These are phyloP conservation scores for Prunus yedoensis DNA, from an alignment of 331 rosid species.

Conservation along the genomic window DNA sequence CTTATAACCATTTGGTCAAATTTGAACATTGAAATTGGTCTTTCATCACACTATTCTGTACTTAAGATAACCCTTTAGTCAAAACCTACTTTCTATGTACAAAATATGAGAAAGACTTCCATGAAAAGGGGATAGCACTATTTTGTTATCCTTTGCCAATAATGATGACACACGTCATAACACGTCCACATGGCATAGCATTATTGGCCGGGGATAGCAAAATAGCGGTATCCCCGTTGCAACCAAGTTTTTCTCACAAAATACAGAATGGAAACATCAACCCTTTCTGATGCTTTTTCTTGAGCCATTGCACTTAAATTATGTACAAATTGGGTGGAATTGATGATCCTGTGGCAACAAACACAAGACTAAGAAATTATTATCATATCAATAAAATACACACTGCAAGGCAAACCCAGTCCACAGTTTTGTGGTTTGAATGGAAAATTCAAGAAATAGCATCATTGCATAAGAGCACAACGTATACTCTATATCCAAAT, in stretches of 20 bases:
- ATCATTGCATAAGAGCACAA: neutral
- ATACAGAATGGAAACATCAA: neutral
- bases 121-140: too few relatives aligned
- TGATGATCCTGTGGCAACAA: slow-evolving; percentile 23
- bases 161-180: too few relatives aligned
- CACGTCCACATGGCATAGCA: too few relatives aligned
- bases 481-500: neutral
- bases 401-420: neutral
- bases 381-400: neutral
- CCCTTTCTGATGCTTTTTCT: slow-evolving; percentile 4
- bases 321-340: neutral
- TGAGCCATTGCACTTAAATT: neutral
- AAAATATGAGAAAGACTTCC: neutral
- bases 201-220: too few relatives aligned
- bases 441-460: neutral
- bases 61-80: neutral
- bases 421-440: neutral
- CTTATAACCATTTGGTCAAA: neutral
- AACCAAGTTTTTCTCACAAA: neutral
- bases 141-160: too few relatives aligned
- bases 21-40: slow-evolving; percentile 1
- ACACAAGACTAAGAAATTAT: slow-evolving; percentile 1
- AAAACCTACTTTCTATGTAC: neutral
- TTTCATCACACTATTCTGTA: slow-evolving; percentile 1
- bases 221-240: too few relatives aligned